phyloP scores from a whole-genome alignment of 1,284 basidiomycete genomes.

The Clitocybe nebularis region DNA sequence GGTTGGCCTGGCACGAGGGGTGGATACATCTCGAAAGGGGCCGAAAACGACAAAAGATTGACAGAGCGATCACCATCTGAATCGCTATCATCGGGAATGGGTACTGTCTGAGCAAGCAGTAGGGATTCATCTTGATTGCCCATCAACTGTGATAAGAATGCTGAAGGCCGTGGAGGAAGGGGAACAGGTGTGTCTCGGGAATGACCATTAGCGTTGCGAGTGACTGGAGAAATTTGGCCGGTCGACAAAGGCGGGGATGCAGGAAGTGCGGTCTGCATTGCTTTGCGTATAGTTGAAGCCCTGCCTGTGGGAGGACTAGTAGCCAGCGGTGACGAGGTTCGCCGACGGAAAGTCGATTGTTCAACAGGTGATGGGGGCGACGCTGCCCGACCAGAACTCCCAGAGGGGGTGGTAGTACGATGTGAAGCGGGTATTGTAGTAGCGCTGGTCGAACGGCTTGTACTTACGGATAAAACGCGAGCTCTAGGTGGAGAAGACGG shows the following conservation, averaged over 20 bases:
- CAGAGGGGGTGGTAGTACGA: slow-evolving; percentile 37
- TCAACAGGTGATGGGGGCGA: slow-evolving; percentile 48
- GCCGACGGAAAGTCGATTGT: slow-evolving; percentile 35
- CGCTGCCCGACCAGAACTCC: slow-evolving; percentile 33
- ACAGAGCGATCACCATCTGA: slow-evolving; percentile 56
- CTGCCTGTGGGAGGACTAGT: slow-evolving; percentile 31
- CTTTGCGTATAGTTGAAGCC: slow-evolving; percentile 38
- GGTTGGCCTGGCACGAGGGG: slow-evolving; percentile 14
- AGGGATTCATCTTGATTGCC: slow-evolving; percentile 56
- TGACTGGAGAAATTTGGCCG: slow-evolving; percentile 33
- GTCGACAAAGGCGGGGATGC: slow-evolving; percentile 39
- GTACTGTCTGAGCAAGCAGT: slow-evolving; percentile 64
- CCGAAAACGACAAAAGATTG: slow-evolving; percentile 69
- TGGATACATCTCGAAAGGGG: slow-evolving; percentile 56
- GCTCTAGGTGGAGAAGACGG: slow-evolving; percentile 41
- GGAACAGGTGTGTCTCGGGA: slow-evolving; percentile 26
- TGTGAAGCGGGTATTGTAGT: slow-evolving; percentile 29
- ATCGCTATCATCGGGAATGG: slow-evolving; percentile 68
- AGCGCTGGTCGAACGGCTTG: slow-evolving; percentile 38
- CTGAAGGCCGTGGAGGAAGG: slow-evolving; percentile 31
- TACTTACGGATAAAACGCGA: slow-evolving; percentile 31
- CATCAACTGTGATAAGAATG: slow-evolving; percentile 35
- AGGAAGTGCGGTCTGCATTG: slow-evolving; percentile 43
- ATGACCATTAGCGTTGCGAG: slow-evolving; percentile 24
- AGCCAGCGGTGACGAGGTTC: slow-evolving; percentile 48